These are phyloP conservation scores for Candida alai DNA, from an alignment of 805 yeast species.

Conservation along the genomic window DNA sequence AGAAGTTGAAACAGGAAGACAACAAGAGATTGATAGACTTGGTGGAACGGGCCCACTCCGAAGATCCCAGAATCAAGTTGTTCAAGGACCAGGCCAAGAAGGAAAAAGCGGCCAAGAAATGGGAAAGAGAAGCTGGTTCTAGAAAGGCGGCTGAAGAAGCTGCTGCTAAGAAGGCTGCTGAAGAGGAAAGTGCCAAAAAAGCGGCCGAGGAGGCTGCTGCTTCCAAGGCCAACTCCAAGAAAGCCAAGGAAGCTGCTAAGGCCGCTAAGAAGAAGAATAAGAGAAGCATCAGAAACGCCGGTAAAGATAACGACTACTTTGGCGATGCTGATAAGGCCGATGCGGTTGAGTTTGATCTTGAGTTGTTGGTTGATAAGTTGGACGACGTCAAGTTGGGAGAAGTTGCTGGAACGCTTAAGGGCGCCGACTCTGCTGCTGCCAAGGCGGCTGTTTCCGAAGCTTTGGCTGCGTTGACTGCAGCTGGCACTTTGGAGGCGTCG, in stretches of 20 bases:
- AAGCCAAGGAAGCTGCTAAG: slow-evolving; percentile 93
- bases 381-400: slow-evolving; percentile 75
- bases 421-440: slow-evolving; percentile 51
- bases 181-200: slow-evolving; percentile 71
- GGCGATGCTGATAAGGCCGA: slow-evolving; percentile 71
- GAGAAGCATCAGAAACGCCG: slow-evolving; percentile 77
- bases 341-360: slow-evolving; percentile 74
- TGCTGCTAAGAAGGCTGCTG: slow-evolving; percentile 81
- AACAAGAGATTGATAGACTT: slow-evolving; percentile 81
- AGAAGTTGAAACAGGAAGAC: slow-evolving; percentile 97
- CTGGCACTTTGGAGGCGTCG: slow-evolving; percentile 52
- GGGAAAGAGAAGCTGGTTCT: slow-evolving; percentile 98
- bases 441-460: slow-evolving; percentile 57
- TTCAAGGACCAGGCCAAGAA: slow-evolving; percentile 93
- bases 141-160: slow-evolving; percentile 95
- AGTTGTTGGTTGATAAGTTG: slow-evolving; percentile 69
- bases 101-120: slow-evolving; percentile 90
- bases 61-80: slow-evolving; percentile 91
- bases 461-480: slow-evolving; percentile 49
- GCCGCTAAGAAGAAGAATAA: slow-evolving; percentile 97
- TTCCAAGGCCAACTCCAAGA: slow-evolving; percentile 61
- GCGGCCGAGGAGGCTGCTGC: slow-evolving; percentile 69
- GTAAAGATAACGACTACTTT: slow-evolving; percentile 80
- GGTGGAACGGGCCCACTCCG: slow-evolving; percentile 81
- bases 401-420: slow-evolving; percentile 65